Evolutionary conservation across 495 filamentous ascomycete species (phyloP).

Genomic region (Xylaria intraflava): DNA sequence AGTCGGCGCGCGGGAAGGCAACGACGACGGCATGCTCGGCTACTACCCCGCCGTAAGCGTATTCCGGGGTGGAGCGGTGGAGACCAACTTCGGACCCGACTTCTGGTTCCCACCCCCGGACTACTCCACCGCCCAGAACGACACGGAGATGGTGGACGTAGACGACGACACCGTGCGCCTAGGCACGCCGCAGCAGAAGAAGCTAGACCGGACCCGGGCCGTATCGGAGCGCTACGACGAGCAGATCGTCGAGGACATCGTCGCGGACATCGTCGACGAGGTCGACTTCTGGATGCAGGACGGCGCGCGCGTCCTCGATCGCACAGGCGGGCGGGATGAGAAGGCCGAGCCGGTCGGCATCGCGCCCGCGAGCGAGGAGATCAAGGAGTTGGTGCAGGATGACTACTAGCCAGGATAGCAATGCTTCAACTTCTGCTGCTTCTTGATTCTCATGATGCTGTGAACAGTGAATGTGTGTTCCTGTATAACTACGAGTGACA

Average conservation of each 20-base stretch:
- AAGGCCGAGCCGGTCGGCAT: constrained; percentile 32
- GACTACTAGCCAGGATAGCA: constrained; percentile 32
- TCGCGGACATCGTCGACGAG: constrained; percentile 89
- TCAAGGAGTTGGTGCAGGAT: constrained; percentile 59
- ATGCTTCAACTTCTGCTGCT: too few relatives aligned
- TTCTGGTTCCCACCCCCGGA: constrained; percentile 82
- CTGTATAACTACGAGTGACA: too few relatives aligned
- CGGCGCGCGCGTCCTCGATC: constrained; percentile 43
- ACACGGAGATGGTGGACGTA: constrained; percentile 48
- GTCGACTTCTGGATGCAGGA: constrained; percentile 73
- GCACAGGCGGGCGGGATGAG: constrained; percentile 32
- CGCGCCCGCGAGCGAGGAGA: constrained; percentile 43
- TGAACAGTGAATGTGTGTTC: too few relatives aligned
- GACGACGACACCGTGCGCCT: constrained; percentile 22
- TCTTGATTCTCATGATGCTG: neutral
- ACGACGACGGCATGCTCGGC: constrained; percentile 89
- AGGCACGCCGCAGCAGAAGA: neutral
- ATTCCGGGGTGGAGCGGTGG: constrained; percentile 82
- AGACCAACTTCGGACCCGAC: constrained; percentile 82
- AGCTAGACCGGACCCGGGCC: constrained; percentile 39
- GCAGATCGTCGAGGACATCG: constrained; percentile 90
- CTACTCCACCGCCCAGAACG: constrained; percentile 21
- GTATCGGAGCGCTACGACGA: constrained; percentile 81
- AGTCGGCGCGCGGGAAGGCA: constrained; percentile 66
- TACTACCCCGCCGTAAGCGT: constrained; percentile 93